These are phyloP conservation scores for Entomortierella beljakovae DNA, from an alignment of 192 early-diverging fungal species.

Conservation along the genomic window DNA sequence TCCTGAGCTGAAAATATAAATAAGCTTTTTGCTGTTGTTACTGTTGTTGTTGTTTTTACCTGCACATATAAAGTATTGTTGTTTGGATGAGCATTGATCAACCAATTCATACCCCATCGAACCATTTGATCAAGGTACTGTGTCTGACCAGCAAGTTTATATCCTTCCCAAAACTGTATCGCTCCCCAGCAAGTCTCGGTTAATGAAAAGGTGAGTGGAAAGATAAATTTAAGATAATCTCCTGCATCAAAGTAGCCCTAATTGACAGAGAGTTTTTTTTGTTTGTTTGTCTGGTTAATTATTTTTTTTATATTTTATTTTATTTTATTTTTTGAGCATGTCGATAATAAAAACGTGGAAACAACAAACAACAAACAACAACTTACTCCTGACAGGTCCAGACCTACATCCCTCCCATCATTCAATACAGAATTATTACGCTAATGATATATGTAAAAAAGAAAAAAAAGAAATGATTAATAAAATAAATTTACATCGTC, in stretches of 20 bases:
- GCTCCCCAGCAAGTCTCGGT: conserved; percentile 65
- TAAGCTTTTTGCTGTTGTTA: too few species aligned
- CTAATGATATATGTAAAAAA: conserved; percentile 9
- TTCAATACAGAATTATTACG: conserved; percentile 55
- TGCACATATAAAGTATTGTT: conserved; percentile 62
- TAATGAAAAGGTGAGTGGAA: conserved; percentile 65
- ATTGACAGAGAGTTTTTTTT: not conserved
- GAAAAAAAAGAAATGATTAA: not conserved
- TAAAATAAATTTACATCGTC: not conserved
- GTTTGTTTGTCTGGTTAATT: too few species aligned
- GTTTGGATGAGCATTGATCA: conserved; percentile 69
- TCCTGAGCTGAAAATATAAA: not conserved
- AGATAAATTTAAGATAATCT: conserved; percentile 72
- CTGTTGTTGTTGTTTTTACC: too few species aligned
- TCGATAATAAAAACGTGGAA: not conserved
- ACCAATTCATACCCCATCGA: conserved; percentile 71
- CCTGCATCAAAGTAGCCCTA: conserved; percentile 64
- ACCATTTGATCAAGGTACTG: conserved; percentile 60
- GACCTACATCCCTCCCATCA: conserved; percentile 54
- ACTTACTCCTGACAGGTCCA: conserved; percentile 58
- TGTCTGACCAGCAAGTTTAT: conserved; percentile 58
- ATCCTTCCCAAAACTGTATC: conserved; percentile 67
- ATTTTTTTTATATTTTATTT: too few species aligned
- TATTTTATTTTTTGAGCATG: too few species aligned
- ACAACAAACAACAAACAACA: not conserved